These are phyloP conservation scores for Dactylellina haptotyla DNA, from an alignment of 2,329 filamentous ascomycete species.

Conservation along the genomic window DNA sequence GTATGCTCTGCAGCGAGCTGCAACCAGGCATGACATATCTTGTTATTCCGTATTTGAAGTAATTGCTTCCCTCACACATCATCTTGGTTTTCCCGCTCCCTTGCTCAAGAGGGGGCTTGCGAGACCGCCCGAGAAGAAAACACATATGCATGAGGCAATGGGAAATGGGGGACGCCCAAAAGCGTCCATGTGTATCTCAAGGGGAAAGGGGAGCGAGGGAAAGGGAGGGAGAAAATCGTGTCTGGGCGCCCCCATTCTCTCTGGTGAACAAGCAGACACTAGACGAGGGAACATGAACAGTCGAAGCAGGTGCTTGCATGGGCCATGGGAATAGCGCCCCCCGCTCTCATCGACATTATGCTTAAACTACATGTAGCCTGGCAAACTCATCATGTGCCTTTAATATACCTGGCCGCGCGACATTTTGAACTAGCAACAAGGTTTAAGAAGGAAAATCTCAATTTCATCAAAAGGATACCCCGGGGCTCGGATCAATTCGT, in stretches of 20 bases:
- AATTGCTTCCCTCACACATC: slow-evolving; percentile 14
- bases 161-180: slow-evolving; percentile 8
- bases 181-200: background rate
- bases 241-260: slow-evolving; percentile 34
- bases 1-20: background rate
- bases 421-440: slow-evolving; percentile 36
- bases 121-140: background rate
- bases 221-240: slow-evolving; percentile 3
- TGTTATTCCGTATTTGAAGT: slow-evolving; percentile 45
- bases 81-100: slow-evolving; percentile 35
- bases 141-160: slow-evolving; percentile 24
- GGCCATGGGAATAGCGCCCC: slow-evolving; percentile 47
- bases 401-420: slow-evolving; percentile 53
- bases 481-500: slow-evolving; percentile 37
- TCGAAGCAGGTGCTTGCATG: slow-evolving; percentile 51
- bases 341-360: slow-evolving; percentile 49
- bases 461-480: background rate
- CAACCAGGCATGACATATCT: slow-evolving; percentile 26
- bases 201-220: background rate
- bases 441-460: slow-evolving; percentile 16
- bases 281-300: slow-evolving; percentile 40
- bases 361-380: slow-evolving; percentile 51
- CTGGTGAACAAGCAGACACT: slow-evolving; percentile 21
- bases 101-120: slow-evolving; percentile 40
- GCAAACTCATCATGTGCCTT: slow-evolving; percentile 52